Percentiles rank a stretch among this genome's conserved stretches.
Conservation (phyloP, 2,329 filamentous ascomycete genomes). For the Hypoxylon sp. region DNA sequence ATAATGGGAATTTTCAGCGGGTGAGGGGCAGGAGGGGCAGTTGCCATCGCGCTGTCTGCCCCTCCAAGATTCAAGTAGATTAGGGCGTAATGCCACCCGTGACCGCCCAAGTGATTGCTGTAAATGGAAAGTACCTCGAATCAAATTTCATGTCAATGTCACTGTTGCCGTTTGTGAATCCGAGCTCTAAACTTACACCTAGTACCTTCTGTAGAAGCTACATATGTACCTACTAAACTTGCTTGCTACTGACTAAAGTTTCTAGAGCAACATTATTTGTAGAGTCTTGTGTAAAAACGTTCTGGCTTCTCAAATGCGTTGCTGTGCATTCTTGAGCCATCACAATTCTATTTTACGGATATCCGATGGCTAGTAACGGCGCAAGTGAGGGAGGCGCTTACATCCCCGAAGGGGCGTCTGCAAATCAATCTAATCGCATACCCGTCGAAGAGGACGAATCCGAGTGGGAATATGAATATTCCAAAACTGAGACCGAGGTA, state of each 20-base stretch:
- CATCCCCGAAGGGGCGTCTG: conserved; percentile 18
- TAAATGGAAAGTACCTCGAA: conserved; percentile 46
- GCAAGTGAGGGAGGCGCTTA: conserved; percentile 41
- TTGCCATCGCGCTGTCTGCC: conserved; percentile 29
- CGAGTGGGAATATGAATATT: conserved; percentile 79
- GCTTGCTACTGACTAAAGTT: background rate
- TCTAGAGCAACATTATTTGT: background rate
- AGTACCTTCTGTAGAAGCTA: background rate
- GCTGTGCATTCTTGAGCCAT: conserved; percentile 22
- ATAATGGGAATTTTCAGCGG: conserved; percentile 38
- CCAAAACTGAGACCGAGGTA: conserved; percentile 73
- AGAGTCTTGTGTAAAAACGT: background rate
- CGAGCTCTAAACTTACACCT: background rate
- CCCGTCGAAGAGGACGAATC: conserved; percentile 65
- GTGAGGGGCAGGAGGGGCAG: conserved; percentile 47
- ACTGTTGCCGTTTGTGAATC: background rate
- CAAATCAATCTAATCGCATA: conserved; percentile 20
- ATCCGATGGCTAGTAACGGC: conserved; percentile 50
- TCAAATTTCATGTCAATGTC: conserved; percentile 19
- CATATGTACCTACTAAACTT: no score
- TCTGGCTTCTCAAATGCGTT: conserved; percentile 45
- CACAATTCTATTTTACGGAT: conserved; percentile 40
- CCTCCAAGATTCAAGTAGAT: conserved; percentile 43
- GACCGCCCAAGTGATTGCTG: conserved; percentile 46
- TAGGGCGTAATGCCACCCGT: conserved; percentile 44